Base-by-base conservation (phyloP, 805 yeast species). In the Sungouiozyma intestinalis region DNA sequence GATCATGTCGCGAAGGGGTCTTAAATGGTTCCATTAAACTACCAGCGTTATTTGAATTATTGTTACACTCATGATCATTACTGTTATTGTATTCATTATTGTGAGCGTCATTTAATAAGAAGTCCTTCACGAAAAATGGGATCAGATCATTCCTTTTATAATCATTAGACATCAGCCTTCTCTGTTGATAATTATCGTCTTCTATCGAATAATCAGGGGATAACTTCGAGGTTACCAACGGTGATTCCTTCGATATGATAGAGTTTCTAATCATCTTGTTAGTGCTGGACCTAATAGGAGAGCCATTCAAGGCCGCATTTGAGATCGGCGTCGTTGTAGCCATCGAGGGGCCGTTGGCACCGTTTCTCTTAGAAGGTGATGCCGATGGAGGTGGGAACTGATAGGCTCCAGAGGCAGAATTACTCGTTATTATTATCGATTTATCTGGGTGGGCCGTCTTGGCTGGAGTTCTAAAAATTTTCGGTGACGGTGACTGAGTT, bases 351-450 rank as follows among this genome's bases (percentile, higher is more conserved):
- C 9, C 29, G 9, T 7, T 24, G 29, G n/a, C n/a, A n/a, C 29
- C 29, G 29, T 24, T 6, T 11, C 29, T 24, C 11, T 24, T 6
- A 24, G 29, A 24, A 7, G 46, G 35, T 7, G 29, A 24, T 24
- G 29, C 29, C 11, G 29, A 24, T 20, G 60, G 60, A 7, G 64
- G 62, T n/a, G 65, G 65, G 38, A 61, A 61, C 40, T 57, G 55
- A 43, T 58, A 61, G n/a, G 47, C 51, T 11, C 63, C 65, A 32
- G 44, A 46, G 13, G 50, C 48, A n/a, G 58, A 54, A 41, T 61
- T 60, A 9, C 58, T 50, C 1, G 64, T 60, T 6, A 60, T 42
- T 33, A 58, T 56, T 13, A 60, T 44, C n/a, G 45, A 52, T 19
- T 49, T 42, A 31, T 47, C 48, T 15, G 36, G 40, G 16, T 40